Percentiles rank a stretch among this genome's conserved stretches.
Evolutionary conservation across 768 basidiomycete genomes (phyloP).

Genomic region (Gyrodon lividus): DNA sequence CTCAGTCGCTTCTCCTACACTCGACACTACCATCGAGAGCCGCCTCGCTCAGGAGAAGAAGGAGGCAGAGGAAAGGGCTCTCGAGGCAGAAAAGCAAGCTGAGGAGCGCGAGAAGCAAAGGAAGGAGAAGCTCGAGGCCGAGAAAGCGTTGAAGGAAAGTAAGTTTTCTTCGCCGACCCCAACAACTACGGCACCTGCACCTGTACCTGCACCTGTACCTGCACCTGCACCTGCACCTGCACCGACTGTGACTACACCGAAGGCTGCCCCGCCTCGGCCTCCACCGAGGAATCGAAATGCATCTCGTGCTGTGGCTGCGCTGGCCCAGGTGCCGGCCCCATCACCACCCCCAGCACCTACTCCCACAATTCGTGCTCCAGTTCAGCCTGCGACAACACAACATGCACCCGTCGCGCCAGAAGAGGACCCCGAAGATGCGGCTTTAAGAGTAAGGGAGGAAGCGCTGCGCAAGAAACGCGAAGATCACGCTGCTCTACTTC

Average conservation of each 20-base stretch:
- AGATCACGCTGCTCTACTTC: constrained; percentile 66
- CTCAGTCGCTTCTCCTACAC: constrained; percentile 41
- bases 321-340: constrained; percentile 21
- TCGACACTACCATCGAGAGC: constrained; percentile 84
- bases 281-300: constrained; percentile 26
- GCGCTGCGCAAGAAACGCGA: constrained; percentile 70
- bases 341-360: constrained; percentile 26
- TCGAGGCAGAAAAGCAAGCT: constrained; percentile 74
- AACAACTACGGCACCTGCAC: constrained; percentile 43
- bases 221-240: constrained; percentile 38
- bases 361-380: constrained; percentile 25
- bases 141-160: constrained; percentile 60
- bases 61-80: constrained; percentile 86
- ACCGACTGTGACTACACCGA: constrained; percentile 38
- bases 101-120: constrained; percentile 76
- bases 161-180: constrained; percentile 41
- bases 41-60: constrained; percentile 81
- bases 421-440: constrained; percentile 78
- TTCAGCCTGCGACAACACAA: constrained; percentile 49
- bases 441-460: constrained; percentile 65
- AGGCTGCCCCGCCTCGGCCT: constrained; percentile 35
- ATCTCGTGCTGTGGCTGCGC: constrained; percentile 22
- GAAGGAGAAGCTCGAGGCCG: constrained; percentile 70
- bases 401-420: constrained; percentile 38
- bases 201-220: constrained; percentile 39